Conservation (phyloP, 352 stramenopile species). For the Globisporangium uncinulatum region DNA sequence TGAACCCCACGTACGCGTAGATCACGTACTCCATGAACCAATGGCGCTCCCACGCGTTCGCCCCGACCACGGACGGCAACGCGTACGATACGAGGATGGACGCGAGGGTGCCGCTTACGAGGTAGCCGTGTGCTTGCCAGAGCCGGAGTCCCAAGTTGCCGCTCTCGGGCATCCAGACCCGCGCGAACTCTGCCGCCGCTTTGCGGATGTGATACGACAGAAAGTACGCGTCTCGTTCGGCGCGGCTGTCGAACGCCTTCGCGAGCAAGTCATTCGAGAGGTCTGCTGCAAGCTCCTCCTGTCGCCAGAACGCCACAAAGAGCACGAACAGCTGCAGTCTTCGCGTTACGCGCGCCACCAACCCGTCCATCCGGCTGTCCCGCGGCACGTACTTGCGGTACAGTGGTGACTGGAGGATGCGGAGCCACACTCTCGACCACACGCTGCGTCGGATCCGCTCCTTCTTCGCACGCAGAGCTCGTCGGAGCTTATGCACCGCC, state of each 20-base stretch:
- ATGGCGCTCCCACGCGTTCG: conserved; percentile 15
- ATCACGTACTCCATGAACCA: conserved; percentile 33
- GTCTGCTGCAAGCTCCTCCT: conserved; percentile 41
- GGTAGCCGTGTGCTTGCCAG: conserved; percentile 42
- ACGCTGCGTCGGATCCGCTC: not conserved
- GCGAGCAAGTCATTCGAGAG: conserved; percentile 33
- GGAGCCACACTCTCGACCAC: not conserved
- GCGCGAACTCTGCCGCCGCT: conserved; percentile 33
- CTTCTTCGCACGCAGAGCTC: conserved; percentile 5
- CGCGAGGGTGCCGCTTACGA: conserved; percentile 23
- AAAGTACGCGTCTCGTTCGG: conserved; percentile 33
- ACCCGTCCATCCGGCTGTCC: not conserved
- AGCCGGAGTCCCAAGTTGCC: conserved; percentile 39
- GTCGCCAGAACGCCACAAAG: conserved; percentile 46
- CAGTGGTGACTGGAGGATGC: not conserved
- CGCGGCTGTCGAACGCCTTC: conserved; percentile 25
- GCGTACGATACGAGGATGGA: conserved; percentile 14
- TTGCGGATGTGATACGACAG: conserved; percentile 34
- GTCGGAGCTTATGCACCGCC: conserved; percentile 14
- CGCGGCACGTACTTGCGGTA: conserved; percentile 3
- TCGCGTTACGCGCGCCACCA: conserved; percentile 5
- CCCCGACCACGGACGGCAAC: conserved; percentile 2
- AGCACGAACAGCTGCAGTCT: conserved; percentile 21
- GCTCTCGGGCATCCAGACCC: conserved; percentile 59
- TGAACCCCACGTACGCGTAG: conserved; percentile 25